These are phyloP conservation scores for Tulasnella sp. DNA, from an alignment of 768 basidiomycete genomes.

Conservation along the genomic window DNA sequence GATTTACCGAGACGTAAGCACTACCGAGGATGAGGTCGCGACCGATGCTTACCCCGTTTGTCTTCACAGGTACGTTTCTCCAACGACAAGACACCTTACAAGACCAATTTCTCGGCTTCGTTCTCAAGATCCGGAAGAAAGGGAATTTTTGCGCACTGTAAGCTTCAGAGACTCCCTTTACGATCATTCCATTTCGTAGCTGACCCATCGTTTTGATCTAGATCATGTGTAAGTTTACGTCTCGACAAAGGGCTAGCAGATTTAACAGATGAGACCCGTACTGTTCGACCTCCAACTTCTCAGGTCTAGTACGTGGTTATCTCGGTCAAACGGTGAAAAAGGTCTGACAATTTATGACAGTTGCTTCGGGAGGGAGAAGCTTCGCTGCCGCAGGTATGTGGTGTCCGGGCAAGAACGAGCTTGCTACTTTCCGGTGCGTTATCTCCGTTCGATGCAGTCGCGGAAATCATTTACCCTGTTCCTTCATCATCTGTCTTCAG, in stretches of 20 bases:
- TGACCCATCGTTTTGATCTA: slow-evolving; percentile 20
- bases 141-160: slow-evolving; percentile 79
- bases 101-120: slow-evolving; percentile 64
- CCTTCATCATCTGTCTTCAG: background rate
- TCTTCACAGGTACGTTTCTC: slow-evolving; percentile 64
- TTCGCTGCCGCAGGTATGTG: slow-evolving; percentile 71
- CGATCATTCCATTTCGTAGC: background rate
- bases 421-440: slow-evolving; percentile 56
- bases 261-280: background rate
- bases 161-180: slow-evolving; percentile 23
- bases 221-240: slow-evolving; percentile 47
- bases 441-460: background rate
- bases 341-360: slow-evolving; percentile 13
- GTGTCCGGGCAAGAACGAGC: slow-evolving; percentile 68
- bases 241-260: background rate
- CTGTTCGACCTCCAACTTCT: background rate
- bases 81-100: slow-evolving; percentile 95
- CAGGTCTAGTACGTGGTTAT: background rate
- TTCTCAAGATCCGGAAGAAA: slow-evolving; percentile 86
- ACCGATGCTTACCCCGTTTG: background rate
- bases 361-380: slow-evolving; percentile 41
- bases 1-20: slow-evolving; percentile 77
- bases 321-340: background rate
- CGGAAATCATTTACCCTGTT: background rate
- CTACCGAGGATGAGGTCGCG: background rate